phyloP scores from a whole-genome alignment of 495 filamentous ascomycete genomes.

The Gamarada debralockiae region DNA sequence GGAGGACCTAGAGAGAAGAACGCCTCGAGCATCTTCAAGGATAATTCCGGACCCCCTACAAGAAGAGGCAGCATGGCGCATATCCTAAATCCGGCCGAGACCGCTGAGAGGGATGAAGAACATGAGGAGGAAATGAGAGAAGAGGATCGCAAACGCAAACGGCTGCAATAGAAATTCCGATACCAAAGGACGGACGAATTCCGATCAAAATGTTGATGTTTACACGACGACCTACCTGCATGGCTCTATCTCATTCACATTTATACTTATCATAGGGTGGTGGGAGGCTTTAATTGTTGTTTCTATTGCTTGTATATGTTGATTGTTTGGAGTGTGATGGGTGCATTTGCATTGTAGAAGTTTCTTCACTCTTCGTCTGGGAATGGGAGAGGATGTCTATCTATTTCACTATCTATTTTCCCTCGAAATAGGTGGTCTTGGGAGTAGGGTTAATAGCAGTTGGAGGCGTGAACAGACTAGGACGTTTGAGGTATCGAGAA shows the following conservation, averaged over 20 bases:
- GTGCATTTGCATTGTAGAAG: conserved; percentile 14
- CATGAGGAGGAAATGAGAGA: conserved; percentile 47
- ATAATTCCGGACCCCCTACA: conserved; percentile 53
- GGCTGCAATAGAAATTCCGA: conserved; percentile 46
- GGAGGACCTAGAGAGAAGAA: conserved; percentile 35
- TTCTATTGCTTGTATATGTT: background rate
- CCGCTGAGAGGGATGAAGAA: conserved; percentile 67
- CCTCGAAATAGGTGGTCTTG: background rate
- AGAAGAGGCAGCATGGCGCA: conserved; percentile 57
- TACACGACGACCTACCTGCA: background rate
- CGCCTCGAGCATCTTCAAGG: conserved; percentile 31
- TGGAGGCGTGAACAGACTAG: too few relatives aligned
- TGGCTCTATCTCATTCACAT: background rate
- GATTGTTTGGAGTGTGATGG: background rate
- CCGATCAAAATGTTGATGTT: conserved; percentile 8
- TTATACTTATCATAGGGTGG: background rate
- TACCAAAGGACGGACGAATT: conserved; percentile 2
- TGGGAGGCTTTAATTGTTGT: background rate
- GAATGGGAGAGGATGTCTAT: background rate
- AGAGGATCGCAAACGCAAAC: conserved; percentile 79
- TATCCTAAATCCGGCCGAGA: conserved; percentile 81
- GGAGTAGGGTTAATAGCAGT: too few relatives aligned
- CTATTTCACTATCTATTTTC: too few relatives aligned
- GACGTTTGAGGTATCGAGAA: too few relatives aligned
- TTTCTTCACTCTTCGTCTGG: background rate